Base-by-base conservation (phyloP, 2,329 filamentous ascomycete genomes). In the Diaporthe vaccinii region DNA sequence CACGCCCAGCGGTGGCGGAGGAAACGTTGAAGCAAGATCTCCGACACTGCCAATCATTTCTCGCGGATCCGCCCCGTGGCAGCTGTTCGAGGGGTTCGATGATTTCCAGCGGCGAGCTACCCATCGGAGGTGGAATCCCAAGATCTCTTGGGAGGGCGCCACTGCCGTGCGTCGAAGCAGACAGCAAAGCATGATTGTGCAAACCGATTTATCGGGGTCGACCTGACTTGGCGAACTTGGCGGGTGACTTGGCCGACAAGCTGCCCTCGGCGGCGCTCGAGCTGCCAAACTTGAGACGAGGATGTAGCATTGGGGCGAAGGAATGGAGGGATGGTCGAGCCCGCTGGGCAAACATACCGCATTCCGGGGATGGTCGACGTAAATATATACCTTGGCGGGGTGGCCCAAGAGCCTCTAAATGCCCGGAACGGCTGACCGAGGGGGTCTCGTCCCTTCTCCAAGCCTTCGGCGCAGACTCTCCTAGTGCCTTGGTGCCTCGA, bases 201-300 rank as follows among this genome's bases (percentile, higher is more conserved):
- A 53, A 41, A 8, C 34, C 49, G n/a, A 69, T 17, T 20, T 55
- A 41, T 69, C 46, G 65, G 46, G 65, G 46, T 53, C 28, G 65
- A 28, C 34, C 46, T 69, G 46, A 55, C 65, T 69, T 69, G 65
- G 65, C 65, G 65, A 41, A 53, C 65, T 69, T 69, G 65, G 65
- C 65, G 65, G 65, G 62, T 20, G 62, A 68, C 62, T 68, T 68
- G 62, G 62, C 62, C 62, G 62, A 17, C 20, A 15, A 12, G 7
- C 12, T 36, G 28, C 28, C 44, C 62, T 51, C 44, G 44, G 44
- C 62, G 44, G 61, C 62, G 62, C 62, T 68, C 31, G 62, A 68
- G 44, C 28, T 68, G 62, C 62, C 44, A 39, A 39, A 68, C 46
- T 68, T 53, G 62, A 68, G 62, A 53, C 62, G 62, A 46, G 28